Evolutionary conservation across 192 early-diverging fungal species (phyloP).

Genomic region (Coemansia pectinata): DNA sequence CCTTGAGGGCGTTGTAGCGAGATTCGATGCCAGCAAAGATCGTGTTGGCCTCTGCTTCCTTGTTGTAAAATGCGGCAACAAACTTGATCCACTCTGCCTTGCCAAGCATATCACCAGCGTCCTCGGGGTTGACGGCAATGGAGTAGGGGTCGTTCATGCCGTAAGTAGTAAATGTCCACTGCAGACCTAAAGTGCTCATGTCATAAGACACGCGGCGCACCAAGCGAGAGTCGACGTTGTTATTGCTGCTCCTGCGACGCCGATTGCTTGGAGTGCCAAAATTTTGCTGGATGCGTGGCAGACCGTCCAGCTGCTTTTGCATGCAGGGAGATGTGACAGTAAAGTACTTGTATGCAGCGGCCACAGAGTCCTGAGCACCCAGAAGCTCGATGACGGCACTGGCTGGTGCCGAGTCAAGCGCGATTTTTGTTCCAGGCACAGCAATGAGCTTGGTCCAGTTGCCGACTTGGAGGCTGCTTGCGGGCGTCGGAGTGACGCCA

Average conservation of each 20-base stretch:
- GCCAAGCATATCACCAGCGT: conserved; percentile 40
- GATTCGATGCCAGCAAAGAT: conserved; percentile 38
- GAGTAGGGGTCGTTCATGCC: conserved; percentile 51
- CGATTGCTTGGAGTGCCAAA: conserved; percentile 24
- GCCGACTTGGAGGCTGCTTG: conserved; percentile 39
- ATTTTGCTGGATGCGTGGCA: conserved; percentile 39
- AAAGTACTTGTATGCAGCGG: conserved; percentile 39
- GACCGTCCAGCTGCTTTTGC: conserved; percentile 55
- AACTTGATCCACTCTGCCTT: conserved; percentile 54
- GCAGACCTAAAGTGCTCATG: conserved; percentile 47
- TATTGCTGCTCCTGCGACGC: conserved; percentile 3
- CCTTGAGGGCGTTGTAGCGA: conserved; percentile 37
- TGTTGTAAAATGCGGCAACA: conserved; percentile 41
- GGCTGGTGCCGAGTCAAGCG: conserved; percentile 42
- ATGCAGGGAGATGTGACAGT: conserved; percentile 54
- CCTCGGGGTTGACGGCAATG: conserved; percentile 40
- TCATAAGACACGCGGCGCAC: conserved; percentile 52
- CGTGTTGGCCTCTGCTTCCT: conserved; percentile 42
- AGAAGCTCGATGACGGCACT: conserved; percentile 53
- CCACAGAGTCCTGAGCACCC: conserved; percentile 28
- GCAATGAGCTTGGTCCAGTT: conserved; percentile 52
- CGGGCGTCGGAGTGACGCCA: conserved; percentile 51
- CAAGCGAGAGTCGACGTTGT: conserved; percentile 3
- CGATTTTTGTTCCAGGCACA: conserved; percentile 41
- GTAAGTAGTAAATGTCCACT: conserved; percentile 56